Evolutionary conservation across 768 basidiomycete species (phyloP), one percentile per base, ranked within the genome.

Genomic region (Hericium coralloides): DNA sequence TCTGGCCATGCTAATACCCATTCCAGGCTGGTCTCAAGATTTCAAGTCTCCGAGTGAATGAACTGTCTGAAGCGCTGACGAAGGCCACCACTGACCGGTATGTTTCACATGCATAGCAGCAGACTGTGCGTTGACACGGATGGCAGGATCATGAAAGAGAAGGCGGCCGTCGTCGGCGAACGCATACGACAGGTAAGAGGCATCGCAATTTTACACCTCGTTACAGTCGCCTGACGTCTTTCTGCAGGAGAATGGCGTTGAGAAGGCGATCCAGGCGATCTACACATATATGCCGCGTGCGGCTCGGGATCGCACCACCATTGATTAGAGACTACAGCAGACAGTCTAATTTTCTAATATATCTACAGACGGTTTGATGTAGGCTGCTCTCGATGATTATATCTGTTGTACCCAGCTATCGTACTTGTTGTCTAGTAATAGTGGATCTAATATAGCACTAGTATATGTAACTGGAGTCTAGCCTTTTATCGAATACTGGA

Each of bases 81-180:
- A 77, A 74, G 56, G 84, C 81, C 1, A 85, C 84, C 0, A 78
- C 74, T 3, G 74, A 75, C 59, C 65, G 70, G 80, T 81, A 59
- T 59, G 77, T 68, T 18, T 37, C 20, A 17, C n/a, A n/a, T 47
- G 31, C 41, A n/a, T 14, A 2, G n/a, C 4, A 15, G 3, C 54
- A 17, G 38, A 26, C n/a, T 49, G 25, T n/a, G 49, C 31, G 17
- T 55, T 25, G 55, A n/a, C 38, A 48, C 2, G 50, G 9, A 5
- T 53, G 50, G 15, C 59, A 80, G 77, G 5, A 67, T 76, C 43
- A 84, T 86, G 81, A 81, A 77, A 57, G 81, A 84, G 68, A 83
- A 79, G 59, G 83, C 84, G 5, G 73, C 74, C 4, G 65, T 70
- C 53, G 67, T 77, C 12, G 77, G 77, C 3, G 72, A 76, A 61